Evolutionary conservation across 768 basidiomycete species (phyloP), one percentile per base, ranked within the genome.

Genomic region (Suillus americanus): DNA sequence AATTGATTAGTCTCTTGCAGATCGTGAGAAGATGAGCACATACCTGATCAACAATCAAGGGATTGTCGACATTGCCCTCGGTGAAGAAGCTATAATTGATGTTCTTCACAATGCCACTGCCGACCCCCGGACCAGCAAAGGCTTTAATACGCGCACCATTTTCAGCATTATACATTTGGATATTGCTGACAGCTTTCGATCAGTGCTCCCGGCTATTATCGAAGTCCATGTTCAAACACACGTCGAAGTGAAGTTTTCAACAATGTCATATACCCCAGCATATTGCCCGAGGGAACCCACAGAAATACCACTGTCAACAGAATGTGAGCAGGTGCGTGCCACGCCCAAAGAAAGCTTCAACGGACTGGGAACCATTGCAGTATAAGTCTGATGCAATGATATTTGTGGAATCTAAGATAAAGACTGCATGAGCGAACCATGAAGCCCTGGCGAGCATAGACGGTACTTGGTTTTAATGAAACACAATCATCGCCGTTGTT

Each of bases 401-500:
- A 68, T 87, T 85, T 0, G 88, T 89, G 0, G 87, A 73, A 67
- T 85, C 74, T 79, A 45, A 1, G 46, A 23, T 30, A 8, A 9
- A 41, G 60, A 3, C 41, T 9, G 14, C 20, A 33, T 28, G 20
- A 35, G 2, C 8, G 40, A 10, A 23, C 54, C 18, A 33, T 41
- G 2, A 3, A 50, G 37, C 7, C 50, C 9, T 20, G 30, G 6
- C 18, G 18, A 41, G 46, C 10, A 30, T 8, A 30, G 20, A 33
- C 64, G 75, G 59, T 69, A 81, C 83, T 82, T 2, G 84, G 83
- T 66, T 86, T 86, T 74, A 86, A 84, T 3, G 83, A 80, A 18
- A 90, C 87, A 68, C 85, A 87, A 67, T 86, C 86, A 64, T 87
- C 85, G 2, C 81, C 83, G 61, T 85, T 86, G 54, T 79, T 80